Percentiles rank a stretch among this genome's conserved stretches.
phyloP scores from a whole-genome alignment of 2,329 filamentous ascomycete genomes.

The Coniochaeta sp. region DNA sequence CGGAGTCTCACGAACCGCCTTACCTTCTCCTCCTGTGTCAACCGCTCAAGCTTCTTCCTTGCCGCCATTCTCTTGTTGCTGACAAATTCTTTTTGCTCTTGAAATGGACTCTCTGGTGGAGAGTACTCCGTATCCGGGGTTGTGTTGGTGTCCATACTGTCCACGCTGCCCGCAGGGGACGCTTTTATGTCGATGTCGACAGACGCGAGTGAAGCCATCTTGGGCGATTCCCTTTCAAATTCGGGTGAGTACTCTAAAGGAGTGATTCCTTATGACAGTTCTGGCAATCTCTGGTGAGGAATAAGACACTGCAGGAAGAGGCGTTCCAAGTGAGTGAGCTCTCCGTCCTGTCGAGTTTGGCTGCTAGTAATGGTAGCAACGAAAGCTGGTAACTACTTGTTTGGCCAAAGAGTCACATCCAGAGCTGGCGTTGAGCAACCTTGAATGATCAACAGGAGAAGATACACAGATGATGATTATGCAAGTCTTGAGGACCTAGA shows the following conservation, averaged over 20 bases:
- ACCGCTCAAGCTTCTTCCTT: slow-evolving; percentile 40
- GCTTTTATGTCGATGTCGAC: slow-evolving; percentile 26
- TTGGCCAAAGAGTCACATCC: neutral
- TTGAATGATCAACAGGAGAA: neutral
- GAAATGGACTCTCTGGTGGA: slow-evolving; percentile 34
- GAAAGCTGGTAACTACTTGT: neutral
- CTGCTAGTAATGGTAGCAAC: no score
- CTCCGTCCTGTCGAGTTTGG: no score
- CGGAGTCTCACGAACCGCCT: slow-evolving; percentile 1
- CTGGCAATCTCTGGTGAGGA: no score
- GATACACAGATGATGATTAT: slow-evolving; percentile 6
- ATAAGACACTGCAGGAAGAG: no score
- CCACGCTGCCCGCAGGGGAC: slow-evolving; percentile 27
- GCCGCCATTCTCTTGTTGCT: slow-evolving; percentile 33
- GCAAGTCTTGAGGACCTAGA: slow-evolving; percentile 12
- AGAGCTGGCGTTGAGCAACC: neutral
- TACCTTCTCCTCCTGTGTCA: slow-evolving; percentile 54
- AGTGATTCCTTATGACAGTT: neutral
- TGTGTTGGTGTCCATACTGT: slow-evolving; percentile 29
- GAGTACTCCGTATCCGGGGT: slow-evolving; percentile 45
- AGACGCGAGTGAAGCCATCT: slow-evolving; percentile 13
- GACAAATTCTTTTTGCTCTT: slow-evolving; percentile 21
- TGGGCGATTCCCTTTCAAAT: neutral
- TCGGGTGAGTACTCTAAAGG: neutral
- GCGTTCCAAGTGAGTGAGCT: no score